Percentiles rank a stretch among this genome's conserved stretches.
phyloP scores from a whole-genome alignment of 164 flowering plant species.

The Magnolia changhungtana region DNA sequence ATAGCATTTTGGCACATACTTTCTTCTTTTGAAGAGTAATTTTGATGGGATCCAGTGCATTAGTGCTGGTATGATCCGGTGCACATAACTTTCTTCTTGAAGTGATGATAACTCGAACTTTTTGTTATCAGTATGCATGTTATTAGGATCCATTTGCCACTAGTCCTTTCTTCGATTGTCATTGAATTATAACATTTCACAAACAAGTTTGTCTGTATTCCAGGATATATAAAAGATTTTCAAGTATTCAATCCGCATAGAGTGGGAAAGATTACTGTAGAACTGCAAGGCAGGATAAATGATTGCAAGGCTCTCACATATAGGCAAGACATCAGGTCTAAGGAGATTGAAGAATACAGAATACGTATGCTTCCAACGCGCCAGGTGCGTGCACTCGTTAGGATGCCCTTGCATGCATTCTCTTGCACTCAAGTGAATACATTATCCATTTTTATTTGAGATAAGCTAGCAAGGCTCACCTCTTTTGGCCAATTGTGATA shows the following conservation, averaged over 20 bases:
- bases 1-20: no score
- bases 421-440: not conserved
- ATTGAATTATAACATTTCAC: no score
- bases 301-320: constrained; percentile 68
- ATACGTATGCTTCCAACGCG: constrained; percentile 60
- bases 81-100: no score
- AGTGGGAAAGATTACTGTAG: constrained; percentile 75
- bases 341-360: constrained; percentile 53
- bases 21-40: no score
- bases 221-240: constrained; percentile 78
- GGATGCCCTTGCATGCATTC: not conserved
- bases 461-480: no score
- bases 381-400: constrained; percentile 44
- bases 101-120: no score
- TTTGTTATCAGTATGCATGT: no score
- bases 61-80: no score
- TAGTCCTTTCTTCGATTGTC: no score
- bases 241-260: constrained; percentile 67
- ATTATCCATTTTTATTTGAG: not conserved
- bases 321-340: constrained; percentile 75
- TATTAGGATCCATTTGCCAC: no score
- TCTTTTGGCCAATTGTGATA: no score
- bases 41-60: no score
- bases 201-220: constrained; percentile 4
- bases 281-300: constrained; percentile 72